Conservation (phyloP, 1,139 yeast genomes). For the Lodderomyces beijingensis region DNA sequence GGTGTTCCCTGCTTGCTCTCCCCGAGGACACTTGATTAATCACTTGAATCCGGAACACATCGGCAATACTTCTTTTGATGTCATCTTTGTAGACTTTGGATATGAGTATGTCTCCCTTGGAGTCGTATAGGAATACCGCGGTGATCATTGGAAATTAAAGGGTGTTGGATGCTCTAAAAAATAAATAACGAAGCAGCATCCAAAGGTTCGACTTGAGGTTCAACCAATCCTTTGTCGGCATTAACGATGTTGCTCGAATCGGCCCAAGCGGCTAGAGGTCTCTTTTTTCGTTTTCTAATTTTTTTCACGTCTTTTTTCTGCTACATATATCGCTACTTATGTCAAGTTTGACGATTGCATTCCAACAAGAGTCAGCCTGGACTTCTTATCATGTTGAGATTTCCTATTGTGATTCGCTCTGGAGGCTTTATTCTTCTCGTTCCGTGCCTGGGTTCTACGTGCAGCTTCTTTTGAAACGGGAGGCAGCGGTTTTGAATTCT, state of each 20-base stretch:
- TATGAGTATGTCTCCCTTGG: slow-evolving; percentile 81
- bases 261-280: no score
- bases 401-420: slow-evolving; percentile 65
- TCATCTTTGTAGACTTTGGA: slow-evolving; percentile 72
- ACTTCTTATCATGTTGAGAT: slow-evolving; percentile 54
- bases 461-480: slow-evolving; percentile 6
- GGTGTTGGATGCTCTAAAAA: no score
- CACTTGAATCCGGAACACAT: slow-evolving; percentile 87
- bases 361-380: slow-evolving; percentile 55
- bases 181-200: neutral
- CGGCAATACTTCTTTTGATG: slow-evolving; percentile 65
- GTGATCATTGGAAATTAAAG: slow-evolving; percentile 57
- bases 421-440: slow-evolving; percentile 54
- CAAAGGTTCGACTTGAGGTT: neutral
- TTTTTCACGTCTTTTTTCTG: no score
- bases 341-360: slow-evolving; percentile 3
- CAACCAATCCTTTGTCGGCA: neutral
- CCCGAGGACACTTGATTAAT: slow-evolving; percentile 42
- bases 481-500: slow-evolving; percentile 2
- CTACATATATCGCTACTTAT: no score
- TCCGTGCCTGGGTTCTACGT: slow-evolving; percentile 29
- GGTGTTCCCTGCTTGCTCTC: slow-evolving; percentile 27
- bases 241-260: no score
- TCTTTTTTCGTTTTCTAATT: no score
- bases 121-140: slow-evolving; percentile 72